phyloP scores from a whole-genome alignment of 345 rosid species.

The Corymbia maculata region DNA sequence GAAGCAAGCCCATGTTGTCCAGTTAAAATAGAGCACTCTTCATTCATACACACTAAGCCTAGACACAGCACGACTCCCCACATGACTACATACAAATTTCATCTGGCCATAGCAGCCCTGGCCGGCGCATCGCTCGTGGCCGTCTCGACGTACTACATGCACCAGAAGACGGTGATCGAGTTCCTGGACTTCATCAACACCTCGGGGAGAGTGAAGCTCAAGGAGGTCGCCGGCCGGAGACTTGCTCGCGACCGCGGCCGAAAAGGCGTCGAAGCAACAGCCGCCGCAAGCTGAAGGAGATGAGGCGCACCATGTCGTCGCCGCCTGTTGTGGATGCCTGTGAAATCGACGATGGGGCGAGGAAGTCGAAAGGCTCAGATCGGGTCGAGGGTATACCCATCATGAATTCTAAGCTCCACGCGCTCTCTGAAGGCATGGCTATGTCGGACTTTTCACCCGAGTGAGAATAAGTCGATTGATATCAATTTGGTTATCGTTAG shows the following conservation, averaged over 20 bases:
- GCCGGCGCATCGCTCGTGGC: background rate
- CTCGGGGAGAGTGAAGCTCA: background rate
- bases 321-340: background rate
- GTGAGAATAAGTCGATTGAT: background rate
- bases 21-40: background rate
- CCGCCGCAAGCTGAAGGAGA: background rate
- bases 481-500: background rate
- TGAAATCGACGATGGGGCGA: background rate
- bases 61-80: background rate
- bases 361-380: background rate
- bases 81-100: background rate
- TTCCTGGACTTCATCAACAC: background rate
- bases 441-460: background rate
- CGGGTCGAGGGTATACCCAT: background rate
- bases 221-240: background rate
- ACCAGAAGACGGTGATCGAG: background rate
- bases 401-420: background rate
- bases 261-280: background rate
- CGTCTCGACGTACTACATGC: background rate
- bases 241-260: background rate
- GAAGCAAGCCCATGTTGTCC: background rate
- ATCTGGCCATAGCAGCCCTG: conserved; percentile 7
- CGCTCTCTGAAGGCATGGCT: background rate
- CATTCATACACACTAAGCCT: background rate
- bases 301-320: background rate